Percentiles rank a stretch among this genome's conserved stretches.
phyloP scores from a whole-genome alignment of 345 rosid species.

The Camelina hispida region DNA sequence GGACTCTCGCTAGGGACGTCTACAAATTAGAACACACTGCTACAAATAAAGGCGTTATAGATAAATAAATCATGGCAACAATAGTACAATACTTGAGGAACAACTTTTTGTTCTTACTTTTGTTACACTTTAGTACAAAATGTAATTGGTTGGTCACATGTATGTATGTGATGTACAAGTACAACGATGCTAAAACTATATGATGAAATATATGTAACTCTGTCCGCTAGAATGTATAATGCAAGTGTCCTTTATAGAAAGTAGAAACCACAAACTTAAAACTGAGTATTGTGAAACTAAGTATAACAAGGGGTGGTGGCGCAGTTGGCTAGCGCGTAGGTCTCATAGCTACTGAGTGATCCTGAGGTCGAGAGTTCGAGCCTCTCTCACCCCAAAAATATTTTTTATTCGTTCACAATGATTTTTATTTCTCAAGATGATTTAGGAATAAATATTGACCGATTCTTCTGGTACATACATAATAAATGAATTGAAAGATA shows the following conservation, averaged over 20 bases:
- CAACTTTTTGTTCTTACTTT: not conserved
- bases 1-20: not conserved
- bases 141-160: not conserved
- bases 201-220: not conserved
- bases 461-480: not conserved
- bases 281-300: fast-evolving
- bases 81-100: not conserved
- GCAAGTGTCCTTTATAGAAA: not conserved
- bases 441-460: not conserved
- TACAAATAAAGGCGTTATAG: not conserved
- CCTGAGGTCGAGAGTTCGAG: constrained; percentile 96
- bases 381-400: constrained; percentile 85
- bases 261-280: not conserved
- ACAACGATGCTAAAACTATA: not conserved
- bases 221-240: not conserved
- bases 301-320: constrained; percentile 68
- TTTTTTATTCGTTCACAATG: not conserved
- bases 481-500: not conserved
- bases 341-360: constrained; percentile 87
- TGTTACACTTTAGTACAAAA: not conserved
- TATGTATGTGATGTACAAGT: not conserved
- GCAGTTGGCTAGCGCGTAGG: constrained; percentile 99
- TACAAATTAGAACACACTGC: constrained; percentile 7
- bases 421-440: not conserved
- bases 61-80: not conserved